Evolutionary conservation across 1,139 yeast species (phyloP).

Genomic region (Suhomyces bokatorum): DNA sequence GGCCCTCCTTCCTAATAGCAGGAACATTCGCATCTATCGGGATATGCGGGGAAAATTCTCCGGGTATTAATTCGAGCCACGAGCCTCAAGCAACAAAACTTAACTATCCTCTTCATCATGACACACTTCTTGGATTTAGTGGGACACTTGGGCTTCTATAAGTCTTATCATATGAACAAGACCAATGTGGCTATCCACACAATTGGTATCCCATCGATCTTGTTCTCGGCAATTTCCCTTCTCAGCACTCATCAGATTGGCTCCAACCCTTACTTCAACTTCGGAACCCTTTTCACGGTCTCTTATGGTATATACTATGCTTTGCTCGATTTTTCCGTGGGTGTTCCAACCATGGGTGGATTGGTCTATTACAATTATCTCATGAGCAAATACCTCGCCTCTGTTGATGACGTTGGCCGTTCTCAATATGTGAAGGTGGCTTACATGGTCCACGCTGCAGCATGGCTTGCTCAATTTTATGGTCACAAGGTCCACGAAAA

Average conservation of each 20-base stretch:
- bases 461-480: slow-evolving; percentile 87
- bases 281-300: slow-evolving; percentile 35
- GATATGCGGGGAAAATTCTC: neutral
- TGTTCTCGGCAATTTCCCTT: slow-evolving; percentile 53
- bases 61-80: neutral
- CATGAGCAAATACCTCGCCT: slow-evolving; percentile 24
- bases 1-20: too few species aligned
- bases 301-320: slow-evolving; percentile 45
- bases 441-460: slow-evolving; percentile 42
- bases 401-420: slow-evolving; percentile 20
- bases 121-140: slow-evolving; percentile 45
- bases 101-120: neutral
- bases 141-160: slow-evolving; percentile 76
- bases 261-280: slow-evolving; percentile 38
- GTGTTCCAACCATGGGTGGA: slow-evolving; percentile 39
- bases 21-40: neutral
- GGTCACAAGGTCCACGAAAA: slow-evolving; percentile 86
- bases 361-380: slow-evolving; percentile 46
- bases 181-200: slow-evolving; percentile 77
- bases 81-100: neutral
- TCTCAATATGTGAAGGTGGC: slow-evolving; percentile 32
- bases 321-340: slow-evolving; percentile 43
- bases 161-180: slow-evolving; percentile 73
- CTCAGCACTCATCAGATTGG: slow-evolving; percentile 26
- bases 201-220: slow-evolving; percentile 76